Base-by-base conservation (phyloP, 768 basidiomycete species). In the Lactarius tabidus region DNA sequence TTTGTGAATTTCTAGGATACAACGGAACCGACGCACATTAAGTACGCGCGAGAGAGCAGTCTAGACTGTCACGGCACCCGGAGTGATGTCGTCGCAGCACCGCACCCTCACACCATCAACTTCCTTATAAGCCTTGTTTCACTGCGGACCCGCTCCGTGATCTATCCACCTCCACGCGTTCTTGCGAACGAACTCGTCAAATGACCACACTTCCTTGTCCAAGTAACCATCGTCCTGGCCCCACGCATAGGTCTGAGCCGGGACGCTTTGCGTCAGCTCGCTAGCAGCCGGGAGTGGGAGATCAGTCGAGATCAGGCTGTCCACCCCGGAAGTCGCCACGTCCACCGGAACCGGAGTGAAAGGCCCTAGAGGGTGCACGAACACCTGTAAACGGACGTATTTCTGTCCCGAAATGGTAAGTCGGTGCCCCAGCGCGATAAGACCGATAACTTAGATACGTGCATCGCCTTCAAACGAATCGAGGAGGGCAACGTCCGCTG, bases 381-480 rank as follows among this genome's bases (percentile, higher is more conserved):
- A 62, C 6, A 92, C 85, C 9, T 71, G 70, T 51, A 79, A 73
- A 45, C 89, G 82, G 0, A 69, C 75, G 72, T 97, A 97, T 80
- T 95, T 89, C 93, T 95, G 53, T 10, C 39, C 33, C 26, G 28
- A 12, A 15, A n/a, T 36, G 23, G 23, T 51, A 51, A 51, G 14
- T 5, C 9, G 12, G 23, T 48, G 23, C 18, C 39, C n/a, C n/a
- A n/a, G n/a, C n/a, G n/a, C n/a, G n/a, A n/a, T n/a, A n/a, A n/a
- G n/a, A n/a, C 39, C 18, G 2, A 41, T 6, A 38, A 2, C 35
- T 7, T 5, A 33, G 33, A 8, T n/a, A n/a, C n/a, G 28, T 23
- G 88, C 95, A 57, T 82, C 69, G 36, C 92, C 93, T 75, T 98
- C 95, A 65, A 96, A 98, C 10, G 78, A 60, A 75, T 98, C 94